Evolutionary conservation across 495 filamentous ascomycete species (phyloP).

Genomic region (Neurospora tetrasperma): DNA sequence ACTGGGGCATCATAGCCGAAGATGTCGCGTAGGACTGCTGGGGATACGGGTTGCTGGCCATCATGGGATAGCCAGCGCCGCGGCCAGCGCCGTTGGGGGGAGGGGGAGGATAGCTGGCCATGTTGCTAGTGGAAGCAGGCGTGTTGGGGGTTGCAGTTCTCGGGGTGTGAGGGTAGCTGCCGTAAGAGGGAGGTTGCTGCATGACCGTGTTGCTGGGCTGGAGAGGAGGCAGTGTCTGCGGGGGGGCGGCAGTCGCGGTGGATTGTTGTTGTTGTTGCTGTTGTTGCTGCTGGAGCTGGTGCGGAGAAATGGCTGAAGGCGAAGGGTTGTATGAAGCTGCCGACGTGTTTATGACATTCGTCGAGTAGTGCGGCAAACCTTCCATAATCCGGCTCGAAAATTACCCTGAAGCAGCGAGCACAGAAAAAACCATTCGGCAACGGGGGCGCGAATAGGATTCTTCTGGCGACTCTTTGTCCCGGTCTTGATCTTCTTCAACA

Average conservation of each 20-base stretch:
- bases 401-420: constrained; percentile 14
- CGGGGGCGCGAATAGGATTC: constrained; percentile 17
- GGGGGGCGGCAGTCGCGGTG: constrained; percentile 37
- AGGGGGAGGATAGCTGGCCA: constrained; percentile 51
- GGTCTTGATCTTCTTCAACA: background rate
- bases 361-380: constrained; percentile 25
- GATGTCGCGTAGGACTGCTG: constrained; percentile 49
- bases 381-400: constrained; percentile 31
- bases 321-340: constrained; percentile 24
- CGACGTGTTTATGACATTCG: constrained; percentile 30
- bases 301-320: constrained; percentile 20
- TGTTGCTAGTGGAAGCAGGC: constrained; percentile 50
- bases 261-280: background rate
- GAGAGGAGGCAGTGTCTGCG: constrained; percentile 62
- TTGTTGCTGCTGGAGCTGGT: constrained; percentile 11
- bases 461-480: constrained; percentile 5
- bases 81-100: constrained; percentile 45
- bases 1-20: constrained; percentile 54
- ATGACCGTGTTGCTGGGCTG: constrained; percentile 56
- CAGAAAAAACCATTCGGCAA: constrained; percentile 25
- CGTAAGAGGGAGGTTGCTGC: constrained; percentile 39
- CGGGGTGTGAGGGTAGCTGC: constrained; percentile 53
- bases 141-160: constrained; percentile 51
- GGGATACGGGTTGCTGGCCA: constrained; percentile 39
- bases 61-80: constrained; percentile 36